These are phyloP conservation scores for Bryum argenteum DNA, from an alignment of 225 moss, liverwort and hornwort genomes.

Conservation along the genomic window DNA sequence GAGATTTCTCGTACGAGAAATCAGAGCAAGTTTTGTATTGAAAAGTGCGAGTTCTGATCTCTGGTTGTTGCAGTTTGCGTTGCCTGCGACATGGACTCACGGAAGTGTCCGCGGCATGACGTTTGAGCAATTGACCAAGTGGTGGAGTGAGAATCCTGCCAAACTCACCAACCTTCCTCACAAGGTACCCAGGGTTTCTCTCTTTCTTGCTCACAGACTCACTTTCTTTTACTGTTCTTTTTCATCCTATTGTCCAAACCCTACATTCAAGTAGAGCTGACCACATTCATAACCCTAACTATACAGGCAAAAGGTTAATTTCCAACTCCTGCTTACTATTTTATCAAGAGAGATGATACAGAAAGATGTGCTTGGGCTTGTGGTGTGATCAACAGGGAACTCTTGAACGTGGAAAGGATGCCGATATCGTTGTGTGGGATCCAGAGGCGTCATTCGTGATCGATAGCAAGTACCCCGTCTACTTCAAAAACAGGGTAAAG, in stretches of 20 bases:
- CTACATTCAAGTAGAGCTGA: too few species aligned
- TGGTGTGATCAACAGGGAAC: slow-evolving; percentile 62
- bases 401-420: slow-evolving; percentile 87
- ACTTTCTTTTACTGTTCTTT: too few species aligned
- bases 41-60: not conserved
- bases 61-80: slow-evolving; percentile 57
- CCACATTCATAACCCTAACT: too few species aligned
- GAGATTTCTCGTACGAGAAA: too few species aligned
- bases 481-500: slow-evolving; percentile 80
- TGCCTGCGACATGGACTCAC: slow-evolving; percentile 89
- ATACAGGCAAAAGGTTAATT: too few species aligned
- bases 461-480: slow-evolving; percentile 66
- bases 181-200: slow-evolving; percentile 57
- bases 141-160: slow-evolving; percentile 87
- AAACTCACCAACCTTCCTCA: slow-evolving; percentile 79
- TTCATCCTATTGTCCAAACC: too few species aligned
- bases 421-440: slow-evolving; percentile 95
- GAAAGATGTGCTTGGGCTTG: not conserved
- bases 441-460: slow-evolving; percentile 79
- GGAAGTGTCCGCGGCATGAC: slow-evolving; percentile 73
- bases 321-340: too few species aligned
- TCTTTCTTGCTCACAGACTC: not conserved
- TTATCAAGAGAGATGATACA: too few species aligned
- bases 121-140: slow-evolving; percentile 73
- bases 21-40: not conserved